These are phyloP conservation scores for Geoglossum cookeanum DNA, from an alignment of 2,329 filamentous ascomycete genomes.

Conservation along the genomic window DNA sequence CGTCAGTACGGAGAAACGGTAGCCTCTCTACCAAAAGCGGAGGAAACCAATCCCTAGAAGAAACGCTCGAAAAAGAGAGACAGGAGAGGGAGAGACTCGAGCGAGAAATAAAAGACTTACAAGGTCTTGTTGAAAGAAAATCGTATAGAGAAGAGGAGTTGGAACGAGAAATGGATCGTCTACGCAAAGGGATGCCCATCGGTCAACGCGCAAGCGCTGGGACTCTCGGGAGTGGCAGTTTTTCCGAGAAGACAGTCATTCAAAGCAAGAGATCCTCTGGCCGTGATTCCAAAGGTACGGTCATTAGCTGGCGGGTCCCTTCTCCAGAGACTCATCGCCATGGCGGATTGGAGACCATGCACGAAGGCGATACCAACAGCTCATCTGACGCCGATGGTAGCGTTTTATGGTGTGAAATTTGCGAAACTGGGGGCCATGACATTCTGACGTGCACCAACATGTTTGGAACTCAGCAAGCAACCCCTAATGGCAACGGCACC, in stretches of 20 bases:
- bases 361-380: constrained; percentile 23
- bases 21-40: constrained; percentile 22
- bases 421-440: constrained; percentile 78
- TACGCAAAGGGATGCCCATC: constrained; percentile 17
- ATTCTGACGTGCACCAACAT: constrained; percentile 89
- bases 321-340: constrained; percentile 10
- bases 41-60: constrained; percentile 14
- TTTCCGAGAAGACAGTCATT: constrained; percentile 3
- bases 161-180: constrained; percentile 55
- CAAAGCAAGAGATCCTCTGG: neutral
- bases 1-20: constrained; percentile 13
- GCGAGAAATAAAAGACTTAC: constrained; percentile 61
- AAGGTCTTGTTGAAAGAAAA: constrained; percentile 53
- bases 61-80: constrained; percentile 37
- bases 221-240: constrained; percentile 1
- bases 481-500: constrained; percentile 4
- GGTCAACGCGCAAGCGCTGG: constrained; percentile 1
- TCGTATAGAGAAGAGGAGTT: constrained; percentile 61
- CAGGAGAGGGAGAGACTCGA: constrained; percentile 51
- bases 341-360: constrained; percentile 19
- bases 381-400: constrained; percentile 54
- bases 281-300: constrained; percentile 1
- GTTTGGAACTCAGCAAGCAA: constrained; percentile 34
- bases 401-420: constrained; percentile 83
- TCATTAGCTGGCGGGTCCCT: constrained; percentile 9